A percentile compares a stretch with the other conserved stretches of the same genome.
Conservation (phyloP, 805 yeast genomes). For the Lachancea quebecensis region DNA sequence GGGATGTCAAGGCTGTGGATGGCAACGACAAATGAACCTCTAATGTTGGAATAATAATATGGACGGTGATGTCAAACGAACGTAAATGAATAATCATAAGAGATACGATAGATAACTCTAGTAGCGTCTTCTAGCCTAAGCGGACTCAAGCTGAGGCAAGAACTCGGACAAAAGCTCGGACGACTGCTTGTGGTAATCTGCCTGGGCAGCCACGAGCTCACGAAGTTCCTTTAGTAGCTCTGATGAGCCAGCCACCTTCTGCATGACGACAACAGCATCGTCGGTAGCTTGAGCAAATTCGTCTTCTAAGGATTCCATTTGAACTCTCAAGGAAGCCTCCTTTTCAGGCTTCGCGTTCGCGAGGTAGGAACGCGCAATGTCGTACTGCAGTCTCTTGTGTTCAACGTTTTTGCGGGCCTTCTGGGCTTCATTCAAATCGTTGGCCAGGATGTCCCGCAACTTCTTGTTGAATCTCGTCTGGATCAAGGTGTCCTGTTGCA, state of each 20-base stretch:
- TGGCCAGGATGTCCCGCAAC: slow-evolving; percentile 53
- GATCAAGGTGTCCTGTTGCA: slow-evolving; percentile 74
- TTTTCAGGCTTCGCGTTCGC: slow-evolving; percentile 51
- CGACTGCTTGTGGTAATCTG: slow-evolving; percentile 74
- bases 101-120: slow-evolving; percentile 1
- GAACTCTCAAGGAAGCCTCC: slow-evolving; percentile 66
- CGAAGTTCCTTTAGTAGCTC: slow-evolving; percentile 59
- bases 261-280: slow-evolving; percentile 78
- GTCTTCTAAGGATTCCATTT: slow-evolving; percentile 80
- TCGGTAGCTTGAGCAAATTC: slow-evolving; percentile 86
- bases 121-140: not conserved
- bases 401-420: slow-evolving; percentile 68
- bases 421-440: slow-evolving; percentile 54
- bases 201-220: slow-evolving; percentile 70
- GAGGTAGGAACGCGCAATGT: slow-evolving; percentile 59
- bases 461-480: slow-evolving; percentile 62
- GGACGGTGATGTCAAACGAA: slow-evolving; percentile 16
- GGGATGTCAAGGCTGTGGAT: slow-evolving; percentile 56
- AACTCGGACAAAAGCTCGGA: slow-evolving; percentile 43
- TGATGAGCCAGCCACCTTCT: slow-evolving; percentile 66
- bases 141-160: slow-evolving; percentile 7
- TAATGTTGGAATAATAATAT: not conserved
- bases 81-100: not conserved
- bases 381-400: slow-evolving; percentile 70
- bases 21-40: slow-evolving; percentile 30